Evolutionary conservation across 345 rosid species (phyloP).

Genomic region (Arabis alpina): DNA sequence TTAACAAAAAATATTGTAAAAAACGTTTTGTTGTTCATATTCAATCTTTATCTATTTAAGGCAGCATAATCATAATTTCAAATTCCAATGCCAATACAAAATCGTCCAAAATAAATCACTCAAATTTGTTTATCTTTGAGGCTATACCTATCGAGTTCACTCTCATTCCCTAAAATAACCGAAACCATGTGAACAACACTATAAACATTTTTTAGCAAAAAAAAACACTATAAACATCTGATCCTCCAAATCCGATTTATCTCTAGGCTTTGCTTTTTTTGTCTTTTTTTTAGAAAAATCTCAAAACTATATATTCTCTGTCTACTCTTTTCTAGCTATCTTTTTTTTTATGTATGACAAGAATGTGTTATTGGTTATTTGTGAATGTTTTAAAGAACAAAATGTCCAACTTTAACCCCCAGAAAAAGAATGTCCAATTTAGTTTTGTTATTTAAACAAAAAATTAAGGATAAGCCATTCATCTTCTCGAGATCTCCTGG

Average conservation of each 20-base stretch:
- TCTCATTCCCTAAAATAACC: background rate
- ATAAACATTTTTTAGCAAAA: too few relatives aligned
- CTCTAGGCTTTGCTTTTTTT: background rate
- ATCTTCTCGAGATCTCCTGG: slow-evolving; percentile 26
- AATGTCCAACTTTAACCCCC: too few relatives aligned
- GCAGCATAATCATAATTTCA: background rate
- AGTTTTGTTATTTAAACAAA: too few relatives aligned
- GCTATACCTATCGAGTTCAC: slow-evolving; percentile 2
- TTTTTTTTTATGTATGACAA: background rate
- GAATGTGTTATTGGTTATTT: too few relatives aligned
- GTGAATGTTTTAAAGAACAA: too few relatives aligned
- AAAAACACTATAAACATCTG: background rate
- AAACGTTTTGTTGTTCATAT: background rate
- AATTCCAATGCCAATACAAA: background rate
- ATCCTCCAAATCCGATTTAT: slow-evolving; percentile 23
- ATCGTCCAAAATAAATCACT: background rate
- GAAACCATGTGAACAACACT: slow-evolving; percentile 25
- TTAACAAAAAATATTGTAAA: background rate
- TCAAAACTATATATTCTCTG: slow-evolving; percentile 3
- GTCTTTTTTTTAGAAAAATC: slow-evolving; percentile 10
- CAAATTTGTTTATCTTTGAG: background rate
- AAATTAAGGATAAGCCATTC: slow-evolving; percentile 4
- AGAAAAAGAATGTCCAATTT: too few relatives aligned
- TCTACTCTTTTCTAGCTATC: background rate
- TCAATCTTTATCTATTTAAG: background rate